These are phyloP conservation scores for Tolypocladium ophioglossoides DNA, from an alignment of 2,329 filamentous ascomycete species.

Conservation along the genomic window DNA sequence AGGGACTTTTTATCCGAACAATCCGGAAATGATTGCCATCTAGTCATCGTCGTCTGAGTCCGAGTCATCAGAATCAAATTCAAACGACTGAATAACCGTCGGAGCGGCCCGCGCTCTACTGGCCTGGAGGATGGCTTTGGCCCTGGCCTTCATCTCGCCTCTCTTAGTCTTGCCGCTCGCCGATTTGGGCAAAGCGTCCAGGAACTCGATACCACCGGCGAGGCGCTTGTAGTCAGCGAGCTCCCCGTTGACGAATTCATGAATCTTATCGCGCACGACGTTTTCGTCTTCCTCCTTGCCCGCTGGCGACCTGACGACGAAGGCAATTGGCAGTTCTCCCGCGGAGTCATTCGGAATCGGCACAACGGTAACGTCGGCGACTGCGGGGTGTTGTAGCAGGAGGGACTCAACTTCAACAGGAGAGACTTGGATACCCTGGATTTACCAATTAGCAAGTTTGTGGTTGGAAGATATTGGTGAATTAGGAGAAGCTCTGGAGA, in stretches of 20 bases:
- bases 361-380: constrained; percentile 60
- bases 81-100: constrained; percentile 2
- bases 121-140: constrained; percentile 8
- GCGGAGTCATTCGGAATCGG: constrained; percentile 43
- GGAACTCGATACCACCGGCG: constrained; percentile 37
- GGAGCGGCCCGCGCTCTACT: constrained; percentile 1
- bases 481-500: not conserved
- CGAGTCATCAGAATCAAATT: constrained; percentile 7
- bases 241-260: constrained; percentile 32
- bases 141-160: constrained; percentile 32
- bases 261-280: constrained; percentile 30
- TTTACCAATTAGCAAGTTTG: not conserved
- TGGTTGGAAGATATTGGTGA: not conserved
- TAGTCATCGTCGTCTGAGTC: constrained; percentile 1
- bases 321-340: constrained; percentile 47
- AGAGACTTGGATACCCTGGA: constrained; percentile 63
- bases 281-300: constrained; percentile 40
- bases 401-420: constrained; percentile 62
- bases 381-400: constrained; percentile 51
- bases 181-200: constrained; percentile 48
- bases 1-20: not conserved
- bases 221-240: constrained; percentile 36
- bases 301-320: constrained; percentile 35
- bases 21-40: not conserved
- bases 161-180: constrained; percentile 48